Evolutionary conservation across 495 filamentous ascomycete species (phyloP), one percentile per base, ranked within the genome.

Genomic region (Chaetomium fimeti): DNA sequence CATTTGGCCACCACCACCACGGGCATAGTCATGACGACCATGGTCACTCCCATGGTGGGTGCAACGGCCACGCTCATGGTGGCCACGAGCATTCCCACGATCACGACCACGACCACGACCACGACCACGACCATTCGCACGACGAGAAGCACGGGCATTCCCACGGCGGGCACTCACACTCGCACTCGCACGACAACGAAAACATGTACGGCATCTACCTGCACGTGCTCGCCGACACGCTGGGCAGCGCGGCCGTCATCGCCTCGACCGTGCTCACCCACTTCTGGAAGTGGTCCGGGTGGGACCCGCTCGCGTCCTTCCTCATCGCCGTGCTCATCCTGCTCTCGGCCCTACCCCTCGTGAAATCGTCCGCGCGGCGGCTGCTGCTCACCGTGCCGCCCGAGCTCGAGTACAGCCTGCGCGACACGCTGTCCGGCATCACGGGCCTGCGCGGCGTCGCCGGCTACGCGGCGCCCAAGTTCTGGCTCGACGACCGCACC

Each of bases 151-250:
- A 82, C 20, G 40, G 40, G 11, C 45, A 49, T 8, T 49, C 45
- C 45, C 45, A 49, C 55, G 64, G 63, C 57, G 66, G 63, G 2
- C 77, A 77, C 61, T 51, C 51, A 36, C 57, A 66, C 72, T 53
- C 52, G 12, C 59, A 67, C 27, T 70, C 80, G 25, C 91, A 95
- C 74, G 90, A 90, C 60, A 97, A 95, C 73, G 95, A 99, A 69
- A 99, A 99, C 70, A 98, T 98, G 95, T 87, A 93, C 65, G 94
- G 94, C n/a, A 98, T 99, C 65, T 99, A 93, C 78, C 79, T 99
- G 11, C 94, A 99, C 70, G 90, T 99, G 60, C 81, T 98, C 5
- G 95, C 93, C 11, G 94, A 99, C 72, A 96, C 95, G 0, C 85
- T 98, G 22, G 94, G 94, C 15, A 96, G 92, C 42, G 90, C 92